A percentile compares a stretch with the other conserved stretches of the same genome.
Conservation (phyloP, 148 eudicot species). For the Cornus controversa region DNA sequence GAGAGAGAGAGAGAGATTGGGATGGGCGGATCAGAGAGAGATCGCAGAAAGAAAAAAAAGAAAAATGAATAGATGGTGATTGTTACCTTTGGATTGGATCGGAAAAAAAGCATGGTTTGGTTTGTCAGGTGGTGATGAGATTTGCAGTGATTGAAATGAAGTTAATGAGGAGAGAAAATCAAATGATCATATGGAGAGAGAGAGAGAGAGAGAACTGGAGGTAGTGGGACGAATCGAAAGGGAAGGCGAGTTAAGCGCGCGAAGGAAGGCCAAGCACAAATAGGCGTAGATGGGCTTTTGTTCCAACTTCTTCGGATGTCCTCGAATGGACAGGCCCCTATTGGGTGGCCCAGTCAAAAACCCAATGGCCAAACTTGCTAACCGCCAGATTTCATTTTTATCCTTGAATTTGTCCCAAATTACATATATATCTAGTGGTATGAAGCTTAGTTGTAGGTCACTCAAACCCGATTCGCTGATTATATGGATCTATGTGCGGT, state of each 20-base stretch:
- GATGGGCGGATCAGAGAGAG: constrained; percentile 5
- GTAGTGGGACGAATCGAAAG: constrained; percentile 18
- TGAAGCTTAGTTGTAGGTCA: no score
- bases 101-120: not conserved
- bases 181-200: not conserved
- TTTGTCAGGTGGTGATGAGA: not conserved
- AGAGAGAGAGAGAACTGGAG: constrained; percentile 6
- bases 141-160: not conserved
- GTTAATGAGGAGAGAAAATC: not conserved
- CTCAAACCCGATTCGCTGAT: no score
- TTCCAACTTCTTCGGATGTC: not conserved
- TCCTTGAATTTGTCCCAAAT: no score
- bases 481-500: no score
- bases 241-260: constrained; percentile 33
- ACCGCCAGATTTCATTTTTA: no score
- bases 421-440: no score
- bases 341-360: no score
- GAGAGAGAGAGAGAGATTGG: not conserved
- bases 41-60: no score
- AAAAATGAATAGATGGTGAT: not conserved
- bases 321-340: no score
- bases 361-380: no score
- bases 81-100: constrained; percentile 1
- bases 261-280: constrained; percentile 15
- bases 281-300: not conserved